Evolutionary conservation across 371 early-diverging fungal genomes (phyloP).

Genomic region (Lichtheimia corymbifera): DNA sequence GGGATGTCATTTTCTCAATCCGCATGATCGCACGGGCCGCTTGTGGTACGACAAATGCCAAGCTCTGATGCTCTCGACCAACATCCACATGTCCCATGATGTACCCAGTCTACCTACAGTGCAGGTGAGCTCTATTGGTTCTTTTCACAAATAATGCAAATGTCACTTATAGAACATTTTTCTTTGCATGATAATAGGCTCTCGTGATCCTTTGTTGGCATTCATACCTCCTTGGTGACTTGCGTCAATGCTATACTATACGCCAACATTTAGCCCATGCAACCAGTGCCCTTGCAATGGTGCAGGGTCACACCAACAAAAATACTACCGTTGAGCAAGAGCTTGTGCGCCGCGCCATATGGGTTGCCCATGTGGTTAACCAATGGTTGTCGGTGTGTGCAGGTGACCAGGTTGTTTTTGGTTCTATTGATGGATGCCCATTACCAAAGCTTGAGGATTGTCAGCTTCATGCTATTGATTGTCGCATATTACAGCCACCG

Average conservation of each 20-base stretch:
- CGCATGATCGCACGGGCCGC: constrained; percentile 9
- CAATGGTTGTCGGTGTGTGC: constrained; percentile 37
- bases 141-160: background rate
- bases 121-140: constrained; percentile 25
- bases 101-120: constrained; percentile 23
- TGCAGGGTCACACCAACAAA: constrained; percentile 12
- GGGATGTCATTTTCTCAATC: constrained; percentile 27
- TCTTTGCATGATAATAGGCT: constrained; percentile 22
- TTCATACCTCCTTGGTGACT: constrained; percentile 32
- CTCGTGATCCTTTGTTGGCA: constrained; percentile 46
- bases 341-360: constrained; percentile 41
- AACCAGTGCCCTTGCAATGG: constrained; percentile 6
- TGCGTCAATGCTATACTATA: constrained; percentile 23
- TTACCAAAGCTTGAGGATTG: constrained; percentile 44
- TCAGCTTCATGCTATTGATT: constrained; percentile 29
- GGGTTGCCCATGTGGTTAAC: constrained; percentile 41
- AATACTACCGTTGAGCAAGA: constrained; percentile 25
- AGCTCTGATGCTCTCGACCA: constrained; percentile 1
- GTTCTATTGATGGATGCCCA: constrained; percentile 20
- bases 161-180: background rate
- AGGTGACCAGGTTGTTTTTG: constrained; percentile 9
- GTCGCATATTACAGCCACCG: constrained; percentile 8
- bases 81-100: constrained; percentile 10
- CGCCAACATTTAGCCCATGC: constrained; percentile 19
- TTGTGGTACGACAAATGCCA: constrained; percentile 10